Evolutionary conservation across 2,329 filamentous ascomycete species (phyloP).

Genomic region (Aspergillus bombycis): DNA sequence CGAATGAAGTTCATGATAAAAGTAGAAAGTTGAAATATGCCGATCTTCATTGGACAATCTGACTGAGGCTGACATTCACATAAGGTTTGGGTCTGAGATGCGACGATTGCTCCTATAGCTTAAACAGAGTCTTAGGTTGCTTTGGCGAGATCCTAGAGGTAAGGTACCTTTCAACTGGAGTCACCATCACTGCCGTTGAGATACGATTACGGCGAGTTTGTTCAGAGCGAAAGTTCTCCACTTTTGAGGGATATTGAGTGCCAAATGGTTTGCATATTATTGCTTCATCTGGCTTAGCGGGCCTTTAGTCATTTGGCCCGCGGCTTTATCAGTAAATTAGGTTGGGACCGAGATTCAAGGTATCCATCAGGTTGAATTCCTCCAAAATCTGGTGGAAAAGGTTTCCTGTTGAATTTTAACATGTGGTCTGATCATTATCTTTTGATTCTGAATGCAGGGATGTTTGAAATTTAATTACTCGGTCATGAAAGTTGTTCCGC

Average conservation of each 20-base stretch:
- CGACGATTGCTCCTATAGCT: not conserved
- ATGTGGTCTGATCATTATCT: not conserved
- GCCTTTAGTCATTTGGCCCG: not conserved
- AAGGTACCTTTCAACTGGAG: not conserved
- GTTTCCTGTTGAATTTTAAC: not conserved
- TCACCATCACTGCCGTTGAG: not conserved
- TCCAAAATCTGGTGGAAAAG: not conserved
- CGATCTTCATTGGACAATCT: not conserved
- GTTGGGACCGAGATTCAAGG: conserved; percentile 1
- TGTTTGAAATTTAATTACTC: not conserved
- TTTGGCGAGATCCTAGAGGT: not conserved
- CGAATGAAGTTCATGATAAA: not conserved
- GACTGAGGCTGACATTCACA: not conserved
- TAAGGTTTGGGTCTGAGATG: not conserved
- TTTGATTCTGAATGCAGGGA: not conserved
- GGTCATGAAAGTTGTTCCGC: not conserved
- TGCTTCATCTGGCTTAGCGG: not conserved
- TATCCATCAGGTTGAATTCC: not conserved
- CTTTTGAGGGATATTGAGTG: not conserved
- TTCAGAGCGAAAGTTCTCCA: not conserved
- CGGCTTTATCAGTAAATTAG: not conserved
- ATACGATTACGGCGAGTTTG: not conserved
- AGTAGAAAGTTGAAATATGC: not conserved
- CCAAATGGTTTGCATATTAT: not conserved
- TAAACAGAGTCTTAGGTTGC: not conserved